phyloP scores from a whole-genome alignment of 768 basidiomycete species.

The Leccinum boreale region DNA sequence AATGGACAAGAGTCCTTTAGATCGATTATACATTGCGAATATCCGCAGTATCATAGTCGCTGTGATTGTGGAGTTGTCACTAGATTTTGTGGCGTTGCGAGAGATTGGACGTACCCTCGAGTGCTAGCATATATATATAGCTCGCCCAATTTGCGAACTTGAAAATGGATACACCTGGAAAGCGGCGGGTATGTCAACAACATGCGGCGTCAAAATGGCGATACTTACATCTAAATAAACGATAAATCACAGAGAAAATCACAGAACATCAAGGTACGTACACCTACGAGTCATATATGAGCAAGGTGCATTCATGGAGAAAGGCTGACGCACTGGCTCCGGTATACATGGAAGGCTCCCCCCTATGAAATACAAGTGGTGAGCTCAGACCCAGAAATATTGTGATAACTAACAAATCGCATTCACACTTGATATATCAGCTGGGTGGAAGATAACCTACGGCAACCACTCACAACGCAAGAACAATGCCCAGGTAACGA shows the following conservation, averaged over 20 bases:
- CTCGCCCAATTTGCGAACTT: constrained; percentile 8
- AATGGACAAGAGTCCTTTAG: background rate
- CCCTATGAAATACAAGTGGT: background rate
- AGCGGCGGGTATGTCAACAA: background rate
- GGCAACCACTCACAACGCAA: constrained; percentile 5
- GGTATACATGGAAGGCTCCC: background rate
- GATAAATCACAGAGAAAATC: background rate
- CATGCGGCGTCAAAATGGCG: background rate
- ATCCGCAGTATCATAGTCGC: constrained; percentile 8
- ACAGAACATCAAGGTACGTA: background rate
- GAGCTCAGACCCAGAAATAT: background rate
- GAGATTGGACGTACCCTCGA: constrained; percentile 1
- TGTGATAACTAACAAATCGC: background rate
- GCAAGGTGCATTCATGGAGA: background rate
- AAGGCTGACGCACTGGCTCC: background rate
- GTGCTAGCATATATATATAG: constrained; percentile 7
- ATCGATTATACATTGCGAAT: constrained; percentile 9
- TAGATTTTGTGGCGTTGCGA: background rate
- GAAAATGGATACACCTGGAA: background rate
- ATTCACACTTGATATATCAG: constrained; percentile 1
- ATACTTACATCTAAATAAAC: constrained; percentile 1
- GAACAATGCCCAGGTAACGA: constrained; percentile 6
- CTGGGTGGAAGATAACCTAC: background rate
- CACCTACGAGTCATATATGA: background rate
- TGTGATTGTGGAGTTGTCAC: background rate